Evolutionary conservation across 805 yeast genomes (phyloP), one percentile per base, ranked within the genome.

Genomic region (Zygoascus bituminiphila): DNA sequence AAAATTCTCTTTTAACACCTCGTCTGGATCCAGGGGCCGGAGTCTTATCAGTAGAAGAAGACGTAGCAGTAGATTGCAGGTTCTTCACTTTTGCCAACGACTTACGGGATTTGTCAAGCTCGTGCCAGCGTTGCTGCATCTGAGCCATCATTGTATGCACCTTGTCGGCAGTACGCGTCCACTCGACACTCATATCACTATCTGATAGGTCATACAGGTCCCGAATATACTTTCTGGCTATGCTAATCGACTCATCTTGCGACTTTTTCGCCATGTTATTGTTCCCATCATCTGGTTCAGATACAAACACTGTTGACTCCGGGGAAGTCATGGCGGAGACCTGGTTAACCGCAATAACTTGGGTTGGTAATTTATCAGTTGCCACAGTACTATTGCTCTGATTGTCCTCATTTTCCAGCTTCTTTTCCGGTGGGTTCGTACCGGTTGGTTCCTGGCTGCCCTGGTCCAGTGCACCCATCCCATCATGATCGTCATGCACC

Each of bases 121-220:
- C 50, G 14, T 39, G 23, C 56, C 56, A 54, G 20, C 50, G 44
- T n/a, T 31, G 37, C 20, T 47, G 46, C 46, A 54, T 31, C n/a
- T 39, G 38, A 15, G 29, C 36, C 25, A 54, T 36, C 10, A 51
- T 24, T 6, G 24, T 29, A n/a, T 42, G 22, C 33, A 54, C 51
- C 33, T 49, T 50, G 24, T 47, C 44, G 19, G 57, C 56, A 6
- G 50, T 48, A 21, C 46, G 38, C 14, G 42, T 45, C 57, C 57
- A 54, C 29, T 50, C 51, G 24, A 48, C 53, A 19, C 51, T 54
- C 25, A 54, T 42, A 26, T 53, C 54, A 23, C 12, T 8, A 49
- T 38, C 31, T 20, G 14, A 22, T 25, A 50, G n/a, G 38, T 36
- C 22, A 17, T 47, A 22, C n/a, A 52, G 47, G 31, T 38, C 42